Base-by-base conservation (phyloP, 352 stramenopile genomes). In the Phytopythium chamaehyphon region DNA sequence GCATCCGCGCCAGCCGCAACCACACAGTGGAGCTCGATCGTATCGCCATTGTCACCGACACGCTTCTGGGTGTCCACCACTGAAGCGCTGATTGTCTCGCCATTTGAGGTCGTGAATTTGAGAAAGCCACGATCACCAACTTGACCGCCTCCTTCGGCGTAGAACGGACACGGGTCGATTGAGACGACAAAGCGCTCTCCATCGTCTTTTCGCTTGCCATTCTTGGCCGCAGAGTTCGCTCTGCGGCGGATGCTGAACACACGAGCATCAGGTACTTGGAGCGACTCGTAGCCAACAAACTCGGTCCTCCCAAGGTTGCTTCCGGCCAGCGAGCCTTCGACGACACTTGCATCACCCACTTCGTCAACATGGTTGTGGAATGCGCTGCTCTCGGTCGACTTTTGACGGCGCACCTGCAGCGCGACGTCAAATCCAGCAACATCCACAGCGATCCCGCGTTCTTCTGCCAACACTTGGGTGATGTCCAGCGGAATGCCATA, bases 401-500 rank as follows among this genome's bases (percentile, higher is more conserved):
- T 64, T 11, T 71, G 68, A 40, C 79, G 80, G 58, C 88, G 74
- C 26, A 61, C 56, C 22, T 75, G 62, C 59, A 87, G 68, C 19
- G 60, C 66, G 10, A 19, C 24, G 18, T 86, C 57, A 45, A 87
- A 93, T 1, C 77, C 80, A 2, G 56, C 54, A 1, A 54, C 51
- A 39, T 93, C 83, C 43, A 93, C 74, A 11, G n/a, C 21, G 9
- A 89, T 42, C 8, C 76, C 78, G 6, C 71, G 68, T 53, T 88
- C 76, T 49, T 80, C 65, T 0, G 78, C 83, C 31, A 93, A 50
- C 8, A 78, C 61, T 37, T 91, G 71, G 10, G 75, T 90, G 38
- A 93, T 80, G 44, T 91, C 78, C 36, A 93, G 67, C 3, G 83
- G 75, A n/a, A 93, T 76, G 31, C 81, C 83, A 36, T 74, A 86